Percentiles rank a stretch among this genome's conserved stretches.
Conservation (phyloP, 2,329 filamentous ascomycete genomes). For the Leptographium procerum region DNA sequence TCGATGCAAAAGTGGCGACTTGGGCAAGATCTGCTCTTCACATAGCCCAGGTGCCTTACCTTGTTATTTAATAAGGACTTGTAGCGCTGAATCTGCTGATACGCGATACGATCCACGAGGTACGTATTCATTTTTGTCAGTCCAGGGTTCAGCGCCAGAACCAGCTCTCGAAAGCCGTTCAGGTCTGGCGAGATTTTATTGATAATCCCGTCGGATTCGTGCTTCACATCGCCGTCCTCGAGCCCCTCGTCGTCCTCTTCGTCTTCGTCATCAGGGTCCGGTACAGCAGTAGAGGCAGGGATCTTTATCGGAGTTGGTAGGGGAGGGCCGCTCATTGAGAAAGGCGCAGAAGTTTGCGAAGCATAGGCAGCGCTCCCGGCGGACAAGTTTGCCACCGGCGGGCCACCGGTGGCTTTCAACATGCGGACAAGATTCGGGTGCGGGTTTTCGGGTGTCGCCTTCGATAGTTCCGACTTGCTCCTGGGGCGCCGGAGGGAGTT, state of each 20-base stretch:
- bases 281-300: slow-evolving; percentile 7
- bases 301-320: slow-evolving; percentile 4
- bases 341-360: neutral
- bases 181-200: slow-evolving; percentile 61
- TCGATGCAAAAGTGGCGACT: slow-evolving; percentile 53
- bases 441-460: slow-evolving; percentile 23
- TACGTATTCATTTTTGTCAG: slow-evolving; percentile 44
- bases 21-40: slow-evolving; percentile 43
- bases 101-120: slow-evolving; percentile 69
- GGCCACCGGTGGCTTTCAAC: slow-evolving; percentile 41
- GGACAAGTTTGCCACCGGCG: slow-evolving; percentile 37
- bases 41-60: slow-evolving; percentile 55
- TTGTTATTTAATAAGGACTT: slow-evolving; percentile 62
- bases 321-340: neutral
- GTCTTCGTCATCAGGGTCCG: slow-evolving; percentile 34
- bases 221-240: slow-evolving; percentile 50
- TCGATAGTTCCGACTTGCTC: slow-evolving; percentile 43
- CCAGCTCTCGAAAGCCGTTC: slow-evolving; percentile 66
- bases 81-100: slow-evolving; percentile 70
- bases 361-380: slow-evolving; percentile 21
- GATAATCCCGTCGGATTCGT: slow-evolving; percentile 49
- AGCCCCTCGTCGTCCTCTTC: slow-evolving; percentile 48
- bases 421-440: slow-evolving; percentile 36
- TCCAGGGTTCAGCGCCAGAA: slow-evolving; percentile 62
- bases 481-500: slow-evolving; percentile 40